Evolutionary conservation across 768 basidiomycete species (phyloP), one percentile per base, ranked within the genome.

Genomic region (Trametes elegans): DNA sequence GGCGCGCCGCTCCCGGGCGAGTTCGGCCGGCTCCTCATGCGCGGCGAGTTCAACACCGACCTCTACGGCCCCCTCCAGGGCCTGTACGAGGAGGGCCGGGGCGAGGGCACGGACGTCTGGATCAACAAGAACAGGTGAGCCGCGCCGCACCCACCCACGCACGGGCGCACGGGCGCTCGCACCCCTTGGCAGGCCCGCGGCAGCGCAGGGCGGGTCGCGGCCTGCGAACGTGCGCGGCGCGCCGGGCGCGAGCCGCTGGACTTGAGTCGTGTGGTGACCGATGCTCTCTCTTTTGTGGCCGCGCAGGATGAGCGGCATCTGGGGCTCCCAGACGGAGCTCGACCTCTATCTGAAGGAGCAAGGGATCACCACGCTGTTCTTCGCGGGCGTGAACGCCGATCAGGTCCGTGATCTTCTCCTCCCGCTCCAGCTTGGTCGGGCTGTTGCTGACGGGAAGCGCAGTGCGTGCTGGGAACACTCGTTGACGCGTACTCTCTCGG

Each of bases 111-210:
- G 9, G 85, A 88, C 66, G 75, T 84, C 57, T 87, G 84, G 84
- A 82, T 87, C 46, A 81, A 87, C 66, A 88, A 87, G 68, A 87
- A 87, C 67, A 71, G 84, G 83, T 81, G 55, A 39, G 57, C n/a
- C n/a, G n/a, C n/a, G n/a, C n/a, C n/a, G n/a, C n/a, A n/a, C n/a
- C n/a, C n/a, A n/a, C n/a, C n/a, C n/a, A n/a, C n/a, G n/a, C n/a
- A n/a, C 42, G 11, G 18, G 18, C 3, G 29, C 18, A 2, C 8
- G 45, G 18, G 28, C 28, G 43, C 21, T 28, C 28, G 43, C 43
- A 29, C 8, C n/a, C n/a, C 28, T 7, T 16, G 9, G n/a, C n/a
- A 18, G 13, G 42, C 42, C 26, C 14, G 26, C 24, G 11, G 10
- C 26, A 7, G 24, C 14, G 28, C n/a, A 18, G 7, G 43, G 28